Evolutionary conservation across 2,329 filamentous ascomycete species (phyloP).

Genomic region (Davidsoniella virescens): DNA sequence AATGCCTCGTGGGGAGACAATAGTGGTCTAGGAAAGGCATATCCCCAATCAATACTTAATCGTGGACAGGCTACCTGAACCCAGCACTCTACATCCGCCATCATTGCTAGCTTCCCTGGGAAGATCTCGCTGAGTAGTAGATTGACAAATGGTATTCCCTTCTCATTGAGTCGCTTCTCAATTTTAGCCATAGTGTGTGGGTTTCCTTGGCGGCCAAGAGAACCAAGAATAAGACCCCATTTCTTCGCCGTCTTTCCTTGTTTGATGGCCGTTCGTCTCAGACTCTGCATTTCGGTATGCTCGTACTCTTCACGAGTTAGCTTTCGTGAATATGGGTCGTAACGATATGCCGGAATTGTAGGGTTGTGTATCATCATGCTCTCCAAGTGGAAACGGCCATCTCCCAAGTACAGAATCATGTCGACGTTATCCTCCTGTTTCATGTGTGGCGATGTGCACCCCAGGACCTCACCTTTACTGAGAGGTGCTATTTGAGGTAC

Average conservation of each 20-base stretch:
- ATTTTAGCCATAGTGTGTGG: conserved; percentile 81
- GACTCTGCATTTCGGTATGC: conserved; percentile 73
- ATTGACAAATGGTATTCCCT: conserved; percentile 68
- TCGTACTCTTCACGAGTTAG: conserved; percentile 85
- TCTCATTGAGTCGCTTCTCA: conserved; percentile 54
- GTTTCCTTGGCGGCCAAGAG: conserved; percentile 86
- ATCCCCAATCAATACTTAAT: conserved; percentile 96
- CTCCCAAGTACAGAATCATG: conserved; percentile 74
- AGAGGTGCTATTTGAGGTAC: conserved; percentile 87
- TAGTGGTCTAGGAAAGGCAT: conserved; percentile 77
- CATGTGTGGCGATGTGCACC: conserved; percentile 80
- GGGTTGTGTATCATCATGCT: conserved; percentile 99
- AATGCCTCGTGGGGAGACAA: conserved; percentile 92
- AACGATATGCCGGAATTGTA: conserved; percentile 74
- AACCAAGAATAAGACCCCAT: conserved; percentile 91
- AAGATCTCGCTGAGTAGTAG: conserved; percentile 89
- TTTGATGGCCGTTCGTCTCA: conserved; percentile 61
- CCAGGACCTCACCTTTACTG: conserved; percentile 88
- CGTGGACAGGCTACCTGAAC: conserved; percentile 96
- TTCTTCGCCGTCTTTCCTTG: conserved; percentile 63
- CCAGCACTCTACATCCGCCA: conserved; percentile 92
- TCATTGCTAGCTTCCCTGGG: conserved; percentile 83
- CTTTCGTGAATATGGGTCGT: conserved; percentile 88
- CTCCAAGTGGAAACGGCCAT: conserved; percentile 90
- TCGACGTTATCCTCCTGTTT: conserved; percentile 45